Base-by-base conservation (phyloP, 176 grass and related monocot species). In the Oropetium thomaeum region DNA sequence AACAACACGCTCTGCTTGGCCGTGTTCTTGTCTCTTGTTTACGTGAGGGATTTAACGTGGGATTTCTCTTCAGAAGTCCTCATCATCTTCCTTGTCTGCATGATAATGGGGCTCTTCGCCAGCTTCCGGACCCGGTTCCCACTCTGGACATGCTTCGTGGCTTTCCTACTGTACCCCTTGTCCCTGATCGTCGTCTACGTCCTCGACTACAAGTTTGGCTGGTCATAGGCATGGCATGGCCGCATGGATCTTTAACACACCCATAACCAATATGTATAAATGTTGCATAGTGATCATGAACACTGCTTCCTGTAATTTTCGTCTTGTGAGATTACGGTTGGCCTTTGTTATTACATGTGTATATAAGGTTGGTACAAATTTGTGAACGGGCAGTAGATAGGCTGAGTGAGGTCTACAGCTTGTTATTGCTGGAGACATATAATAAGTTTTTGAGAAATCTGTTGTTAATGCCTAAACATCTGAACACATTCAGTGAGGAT, bases 1-100 rank as follows among this genome's bases (percentile, higher is more conserved):
- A 98, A 92, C 65, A 98, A 98, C 81, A 98, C 84, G 20, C 77
- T 94, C n/a, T 92, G 86, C 84, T 60, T 92, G 68, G 82, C 82
- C 1, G 95, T 98, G 66, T 94, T 89, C 78, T 38, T 94, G 74
- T 58, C 84, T 10, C 75, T 98, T 4, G 81, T 98, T 74, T 94
- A 94, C 33, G 0, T 69, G 58, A 85, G 89, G 76, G 74, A 76
- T 62, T 78, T 92, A 26, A 87, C 81, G 7, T 94, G 95, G 88
- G 89, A 98, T 73, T 94, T 98, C 81, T 94, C 91, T 1, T 71
- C 95, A 0, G 89, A 94, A 84, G 89, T 94, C 19, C 68, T 98
- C 0, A 0, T 98, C 40, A 98, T 98, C 39, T 61, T 98, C 62
- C 74, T 92, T 8, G 89, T 98, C 34, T 94, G 89, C 73, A 39